Evolutionary conservation across 2,329 filamentous ascomycete genomes (phyloP), one percentile per base, ranked within the genome.

Genomic region (Fusarium haematococcum): DNA sequence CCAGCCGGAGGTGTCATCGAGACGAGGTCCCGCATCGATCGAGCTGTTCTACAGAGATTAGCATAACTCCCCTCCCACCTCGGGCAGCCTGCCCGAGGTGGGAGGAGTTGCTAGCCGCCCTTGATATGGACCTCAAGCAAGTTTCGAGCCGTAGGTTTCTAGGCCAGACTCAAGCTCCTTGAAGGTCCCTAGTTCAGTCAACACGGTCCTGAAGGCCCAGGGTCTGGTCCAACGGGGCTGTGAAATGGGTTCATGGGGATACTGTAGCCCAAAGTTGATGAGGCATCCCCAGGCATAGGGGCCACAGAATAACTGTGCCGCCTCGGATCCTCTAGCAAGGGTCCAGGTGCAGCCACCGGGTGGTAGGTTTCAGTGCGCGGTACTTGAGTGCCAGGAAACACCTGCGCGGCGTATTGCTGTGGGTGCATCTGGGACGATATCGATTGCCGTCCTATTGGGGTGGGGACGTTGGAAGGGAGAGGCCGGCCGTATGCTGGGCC

Each of bases 401-500:
- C 67, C 16, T 75, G 73, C 56, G 77, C 57, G 33, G 56, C 62
- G 65, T 77, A 79, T 25, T 77, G 75, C 37, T 79, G 77, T 16
- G 74, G 56, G 32, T 76, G 72, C 35, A 79, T 70, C 13, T 72
- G 73, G 14, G 77, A 68, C 54, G 74, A 68, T 20, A 79, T 75
- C 30, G 77, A 71, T 43, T 72, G 68, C 27, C 75, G 75, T 59
- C 64, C 67, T 60, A 78, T 71, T 35, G 69, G 67, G 18, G 68
- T 68, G 39, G 78, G 71, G n/a, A 74, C 60, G 59, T 78, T 71
- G 23, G 77, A 74, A 14, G 74, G 70, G 13, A 79, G 71, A 63
- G 79, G 78, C 16, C 80, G 79, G n/a, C 71, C 67, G 58, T 80
- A 82, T 18, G 76, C 59, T 45, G 77, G 59, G 11, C 71, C 68